Base-by-base conservation (phyloP, 257 asterid genomes). In the Ophiorrhiza pumila region DNA sequence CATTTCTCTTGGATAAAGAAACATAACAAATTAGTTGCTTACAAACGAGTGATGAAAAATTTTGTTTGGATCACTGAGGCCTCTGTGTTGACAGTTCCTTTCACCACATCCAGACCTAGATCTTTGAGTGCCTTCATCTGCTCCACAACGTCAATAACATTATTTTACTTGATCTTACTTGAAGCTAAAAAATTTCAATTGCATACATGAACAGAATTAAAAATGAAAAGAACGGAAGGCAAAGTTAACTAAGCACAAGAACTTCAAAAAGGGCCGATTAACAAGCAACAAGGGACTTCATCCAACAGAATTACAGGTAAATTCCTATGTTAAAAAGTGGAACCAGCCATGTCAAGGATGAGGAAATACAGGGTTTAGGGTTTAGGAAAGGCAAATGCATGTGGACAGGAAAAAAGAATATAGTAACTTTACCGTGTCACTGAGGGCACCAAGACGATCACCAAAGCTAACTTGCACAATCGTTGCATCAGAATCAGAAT, bases 81-180 rank as follows among this genome's bases (percentile, higher is more conserved):
- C 78, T 91, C 95, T 42, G 98, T 94, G 65, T 86, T 81, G 37
- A 94, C 99, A 63, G 89, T 87, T 79, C 99, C 99, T 84, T 94
- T 94, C 60, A 76, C 74, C 61, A 95, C 99, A 86, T 90, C 96
- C 93, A 95, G 79, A 70, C 98, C 99, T 57, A 95, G 86, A 82
- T 91, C 97, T 77, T 86, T 95, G 27, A 95, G 97, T 60, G 99
- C 86, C 85, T 90, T 88, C 96, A 95, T 95, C 99, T 95, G 88
- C 85, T 76, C 67, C 61, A 75, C n/a, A 42, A 71, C 62, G 20
- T n/a, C 74, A 53, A 70, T n/a, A 53, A 64, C 50, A 67, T 58
- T 61, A 74, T 69, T 52, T 64, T 65, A 62, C 25, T 53, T 12
- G 67, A 59, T 64, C 58, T 47, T 58, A 14, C 49, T 35, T 41